A percentile compares a stretch with the other conserved stretches of the same genome.
Conservation (phyloP, 2,329 filamentous ascomycete species). For the Exophiala bonariae region DNA sequence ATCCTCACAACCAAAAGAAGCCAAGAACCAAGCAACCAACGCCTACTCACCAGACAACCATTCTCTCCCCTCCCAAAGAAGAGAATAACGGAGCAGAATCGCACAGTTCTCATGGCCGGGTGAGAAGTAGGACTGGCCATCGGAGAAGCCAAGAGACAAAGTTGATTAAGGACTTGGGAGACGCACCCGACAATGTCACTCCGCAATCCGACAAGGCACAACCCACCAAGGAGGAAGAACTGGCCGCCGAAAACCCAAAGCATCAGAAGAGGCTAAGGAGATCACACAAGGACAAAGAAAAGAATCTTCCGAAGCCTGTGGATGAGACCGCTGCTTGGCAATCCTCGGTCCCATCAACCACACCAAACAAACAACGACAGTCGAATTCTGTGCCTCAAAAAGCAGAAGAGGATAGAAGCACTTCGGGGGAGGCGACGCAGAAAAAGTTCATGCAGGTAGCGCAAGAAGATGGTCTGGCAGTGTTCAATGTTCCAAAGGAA, state of each 20-base stretch:
- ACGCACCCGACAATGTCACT: too few species aligned
- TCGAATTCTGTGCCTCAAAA: background rate
- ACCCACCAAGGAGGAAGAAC: background rate
- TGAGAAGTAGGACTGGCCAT: too few species aligned
- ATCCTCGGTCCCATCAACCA: background rate
- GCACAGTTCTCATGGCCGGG: too few species aligned
- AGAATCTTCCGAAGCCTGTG: background rate
- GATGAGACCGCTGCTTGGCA: background rate
- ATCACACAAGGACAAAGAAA: background rate
- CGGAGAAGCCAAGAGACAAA: too few species aligned
- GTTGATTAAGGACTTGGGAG: too few species aligned
- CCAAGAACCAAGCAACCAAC: constrained; percentile 30
- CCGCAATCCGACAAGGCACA: too few species aligned
- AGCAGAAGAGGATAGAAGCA: background rate
- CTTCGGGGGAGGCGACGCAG: background rate
- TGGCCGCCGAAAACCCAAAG: background rate
- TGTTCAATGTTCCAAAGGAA: background rate
- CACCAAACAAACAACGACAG: background rate
- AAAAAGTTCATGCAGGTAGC: background rate
- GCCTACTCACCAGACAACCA: constrained; percentile 30
- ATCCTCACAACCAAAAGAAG: constrained; percentile 14
- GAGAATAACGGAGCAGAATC: background rate
- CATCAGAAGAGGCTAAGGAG: background rate
- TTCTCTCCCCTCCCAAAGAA: constrained; percentile 5
- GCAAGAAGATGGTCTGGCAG: background rate